These are phyloP conservation scores for Zangia roseola DNA, from an alignment of 768 basidiomycete species.

Conservation along the genomic window DNA sequence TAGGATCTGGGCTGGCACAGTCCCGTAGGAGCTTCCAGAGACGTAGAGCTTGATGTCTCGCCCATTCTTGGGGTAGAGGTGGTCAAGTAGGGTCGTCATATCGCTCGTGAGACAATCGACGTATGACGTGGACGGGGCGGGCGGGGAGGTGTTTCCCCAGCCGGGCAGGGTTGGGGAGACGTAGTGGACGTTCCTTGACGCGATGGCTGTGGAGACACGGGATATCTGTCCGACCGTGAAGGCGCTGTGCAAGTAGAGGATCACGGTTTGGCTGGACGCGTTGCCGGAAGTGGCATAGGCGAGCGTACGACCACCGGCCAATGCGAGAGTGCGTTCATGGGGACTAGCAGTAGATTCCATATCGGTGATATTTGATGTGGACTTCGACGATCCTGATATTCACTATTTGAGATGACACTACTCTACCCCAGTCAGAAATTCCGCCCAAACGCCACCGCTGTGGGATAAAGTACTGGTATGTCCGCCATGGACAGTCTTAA, in stretches of 20 bases:
- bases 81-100: constrained; percentile 45
- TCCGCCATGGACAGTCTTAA: constrained; percentile 46
- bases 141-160: constrained; percentile 54
- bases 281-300: constrained; percentile 57
- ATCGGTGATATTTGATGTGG: too few relatives aligned
- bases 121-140: constrained; percentile 35
- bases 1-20: constrained; percentile 53
- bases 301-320: constrained; percentile 43
- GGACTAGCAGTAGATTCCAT: too few relatives aligned
- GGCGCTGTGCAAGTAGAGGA: constrained; percentile 57
- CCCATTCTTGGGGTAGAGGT: constrained; percentile 45
- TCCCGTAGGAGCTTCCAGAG: constrained; percentile 54
- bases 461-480: constrained; percentile 47
- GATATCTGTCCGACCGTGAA: constrained; percentile 50
- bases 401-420: constrained; percentile 1
- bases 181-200: constrained; percentile 42
- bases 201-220: constrained; percentile 32
- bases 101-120: constrained; percentile 42
- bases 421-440: constrained; percentile 22
- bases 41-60: constrained; percentile 46
- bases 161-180: constrained; percentile 56
- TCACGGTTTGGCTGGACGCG: constrained; percentile 43
- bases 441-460: constrained; percentile 46
- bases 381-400: too few relatives aligned
- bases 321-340: constrained; percentile 9